A percentile compares a stretch with the other conserved stretches of the same genome.
Evolutionary conservation across 306 rosid species (phyloP).

Genomic region (Trichosanthes truncata): DNA sequence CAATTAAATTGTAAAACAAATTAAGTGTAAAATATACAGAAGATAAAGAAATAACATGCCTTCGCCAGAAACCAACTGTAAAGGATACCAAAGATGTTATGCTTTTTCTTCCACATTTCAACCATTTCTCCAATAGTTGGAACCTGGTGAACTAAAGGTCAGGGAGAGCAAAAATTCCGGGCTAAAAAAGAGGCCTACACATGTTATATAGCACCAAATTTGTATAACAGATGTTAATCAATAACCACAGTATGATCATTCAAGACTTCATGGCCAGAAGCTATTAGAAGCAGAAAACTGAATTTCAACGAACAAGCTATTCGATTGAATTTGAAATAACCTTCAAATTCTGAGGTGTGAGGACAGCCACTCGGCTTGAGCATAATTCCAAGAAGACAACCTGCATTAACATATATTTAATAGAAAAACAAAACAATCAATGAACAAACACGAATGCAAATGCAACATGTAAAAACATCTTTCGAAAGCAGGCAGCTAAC

Average conservation of each 20-base stretch:
- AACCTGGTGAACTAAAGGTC: constrained; percentile 40
- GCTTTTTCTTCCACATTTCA: constrained; percentile 69
- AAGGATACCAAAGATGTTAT: constrained; percentile 67
- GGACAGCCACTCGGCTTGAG: constrained; percentile 66
- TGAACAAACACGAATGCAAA: constrained; percentile 6
- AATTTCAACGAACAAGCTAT: neutral
- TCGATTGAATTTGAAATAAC: constrained; percentile 16
- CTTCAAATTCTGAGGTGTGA: constrained; percentile 72
- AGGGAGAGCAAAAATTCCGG: constrained; percentile 8
- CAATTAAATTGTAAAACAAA: neutral
- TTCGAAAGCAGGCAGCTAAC: constrained; percentile 23
- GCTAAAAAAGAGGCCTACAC: neutral
- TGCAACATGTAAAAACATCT: neutral
- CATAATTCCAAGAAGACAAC: constrained; percentile 89
- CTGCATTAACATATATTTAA: constrained; percentile 29
- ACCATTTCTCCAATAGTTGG: constrained; percentile 78
- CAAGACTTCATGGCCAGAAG: neutral
- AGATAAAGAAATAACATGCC: constrained; percentile 40
- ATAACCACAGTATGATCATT: neutral
- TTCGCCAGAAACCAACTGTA: constrained; percentile 95
- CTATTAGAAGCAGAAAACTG: neutral
- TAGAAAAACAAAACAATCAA: neutral
- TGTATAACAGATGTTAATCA: neutral
- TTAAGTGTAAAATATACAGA: neutral
- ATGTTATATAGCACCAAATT: neutral